Base-by-base conservation (phyloP, 1,284 basidiomycete genomes). In the Rhodotorula glutinis region DNA sequence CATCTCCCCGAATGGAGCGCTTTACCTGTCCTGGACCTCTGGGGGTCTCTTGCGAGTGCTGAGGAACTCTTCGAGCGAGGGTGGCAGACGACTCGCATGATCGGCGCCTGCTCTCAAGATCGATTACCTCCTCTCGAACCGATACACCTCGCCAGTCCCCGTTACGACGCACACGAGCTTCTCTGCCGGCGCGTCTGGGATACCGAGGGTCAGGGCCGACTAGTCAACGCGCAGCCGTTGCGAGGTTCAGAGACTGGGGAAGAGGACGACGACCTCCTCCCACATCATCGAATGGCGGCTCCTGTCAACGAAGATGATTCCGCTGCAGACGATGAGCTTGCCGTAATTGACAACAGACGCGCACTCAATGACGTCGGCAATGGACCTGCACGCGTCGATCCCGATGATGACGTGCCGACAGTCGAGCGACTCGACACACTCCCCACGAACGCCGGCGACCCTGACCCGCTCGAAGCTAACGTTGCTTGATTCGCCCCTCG, bases 1-100 rank as follows among this genome's bases (percentile, higher is more conserved):
- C 75, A 74, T 5, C 78, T 91, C 46, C 89, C 89, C 0, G 57
- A 62, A 8, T 85, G 84, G 82, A 70, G 78, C 0, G 74, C 74
- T 3, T 79, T 91, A 30, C 88, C 89, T 0, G 81, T 87, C 14
- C 78, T 91, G 64, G 88, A 91, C 76, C 80, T 91, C 29, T 85
- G 86, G 53, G 90, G 88, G 3, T 75, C 78, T 43, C 53, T 87
- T 27, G 80, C 82, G 8, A 83, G 82, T 2, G 74, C 83, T 62
- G 80, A 82, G 21, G 78, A 76, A 13, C 74, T 88, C 29, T 61
- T 79, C 27, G 73, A 75, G 44, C 78, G 82, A 43, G 84, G 84
- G 0, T 57, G 69, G 67, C 67, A 72, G 52, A 69, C 71, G 41
- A 69, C 59, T 57, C 53, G 51, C 60, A 67, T 58, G 57, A 60